Evolutionary conservation across 164 flowering plant genomes (phyloP), one percentile per base, ranked within the genome.

Genomic region (Berberis thunbergii): DNA sequence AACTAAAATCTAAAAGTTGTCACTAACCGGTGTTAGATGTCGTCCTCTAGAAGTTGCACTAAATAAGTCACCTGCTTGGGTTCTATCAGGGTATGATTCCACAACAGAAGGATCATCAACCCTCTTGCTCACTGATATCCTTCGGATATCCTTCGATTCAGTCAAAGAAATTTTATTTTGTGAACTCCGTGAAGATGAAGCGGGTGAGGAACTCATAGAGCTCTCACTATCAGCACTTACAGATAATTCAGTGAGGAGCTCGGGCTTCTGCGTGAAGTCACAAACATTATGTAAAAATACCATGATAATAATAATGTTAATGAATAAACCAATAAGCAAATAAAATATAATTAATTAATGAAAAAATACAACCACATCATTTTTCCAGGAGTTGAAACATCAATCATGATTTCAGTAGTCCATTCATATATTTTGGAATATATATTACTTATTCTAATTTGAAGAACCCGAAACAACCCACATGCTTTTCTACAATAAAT

Each of bases 21-120:
- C 39, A 13, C 89, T 85, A 52, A 89, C 96, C 69, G 78, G 78
- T 54, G 89, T 83, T 61, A 80, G 64, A 49, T 64, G 78, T 41
- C 70, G 78, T 61, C 76, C 80, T 70, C 77, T 77, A 60, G 60
- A 67, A 71, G 83, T 63, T 55, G 79, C 86, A 65, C 85, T 77
- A 70, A 85, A 80, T 63, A 85, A 72, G 57, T 89, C 91, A 65
- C 89, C 93, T 5, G 91, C 94, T 76, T 83, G 88, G 57, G 85
- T 85, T 72, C 76, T 82, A 66, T 78, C 84, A 38, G 78, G 84
- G 79, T 75, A 77, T 45, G 83, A 81, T 40, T 82, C 75, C 52
- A 55, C 72, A 61, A 52, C 43, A 48, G 83, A 50, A 68, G 75
- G 65, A 73, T 81, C 85, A 70, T 77, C 86, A 57, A 69, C 81